Conservation (phyloP, 768 basidiomycete genomes). For the Fomitopsis serialis region DNA sequence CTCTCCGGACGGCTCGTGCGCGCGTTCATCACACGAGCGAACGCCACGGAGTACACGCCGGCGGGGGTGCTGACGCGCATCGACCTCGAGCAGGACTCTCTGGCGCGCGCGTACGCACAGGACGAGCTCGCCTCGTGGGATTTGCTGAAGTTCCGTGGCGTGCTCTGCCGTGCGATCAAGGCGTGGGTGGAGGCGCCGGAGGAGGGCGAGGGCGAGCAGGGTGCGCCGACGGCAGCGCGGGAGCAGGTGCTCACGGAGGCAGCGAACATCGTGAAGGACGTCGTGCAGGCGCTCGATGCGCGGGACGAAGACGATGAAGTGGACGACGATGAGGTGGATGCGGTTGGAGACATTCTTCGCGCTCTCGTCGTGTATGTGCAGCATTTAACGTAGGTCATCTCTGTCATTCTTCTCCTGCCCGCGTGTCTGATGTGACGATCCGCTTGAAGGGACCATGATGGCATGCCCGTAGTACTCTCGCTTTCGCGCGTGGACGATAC, state of each 20-base stretch:
- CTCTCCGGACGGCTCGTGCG: constrained; percentile 59
- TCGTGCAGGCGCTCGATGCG: constrained; percentile 67
- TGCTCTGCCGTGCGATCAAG: constrained; percentile 48
- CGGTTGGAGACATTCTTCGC: constrained; percentile 57
- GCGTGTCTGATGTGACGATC: constrained; percentile 3
- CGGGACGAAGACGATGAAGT: constrained; percentile 47
- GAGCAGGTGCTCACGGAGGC: constrained; percentile 57
- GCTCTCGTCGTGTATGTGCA: constrained; percentile 55
- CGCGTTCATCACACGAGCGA: constrained; percentile 55
- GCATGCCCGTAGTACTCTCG: not conserved
- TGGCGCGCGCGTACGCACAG: constrained; percentile 72
- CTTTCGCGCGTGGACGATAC: constrained; percentile 29
- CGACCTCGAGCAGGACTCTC: constrained; percentile 55
- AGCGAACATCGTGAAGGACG: constrained; percentile 63
- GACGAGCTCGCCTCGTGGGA: constrained; percentile 67
- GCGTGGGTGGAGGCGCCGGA: constrained; percentile 48
- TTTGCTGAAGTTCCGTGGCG: constrained; percentile 48
- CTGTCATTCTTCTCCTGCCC: not conserved
- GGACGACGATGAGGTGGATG: constrained; percentile 64
- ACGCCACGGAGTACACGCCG: constrained; percentile 45
- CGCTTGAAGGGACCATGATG: not conserved
- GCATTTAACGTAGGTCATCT: constrained; percentile 52
- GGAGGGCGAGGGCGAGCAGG: constrained; percentile 20
- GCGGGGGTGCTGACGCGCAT: constrained; percentile 57
- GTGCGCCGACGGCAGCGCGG: constrained; percentile 8